Evolutionary conservation across 305 asterid genomes (phyloP), one percentile per base, ranked within the genome.

Genomic region (Galium porrigens): DNA sequence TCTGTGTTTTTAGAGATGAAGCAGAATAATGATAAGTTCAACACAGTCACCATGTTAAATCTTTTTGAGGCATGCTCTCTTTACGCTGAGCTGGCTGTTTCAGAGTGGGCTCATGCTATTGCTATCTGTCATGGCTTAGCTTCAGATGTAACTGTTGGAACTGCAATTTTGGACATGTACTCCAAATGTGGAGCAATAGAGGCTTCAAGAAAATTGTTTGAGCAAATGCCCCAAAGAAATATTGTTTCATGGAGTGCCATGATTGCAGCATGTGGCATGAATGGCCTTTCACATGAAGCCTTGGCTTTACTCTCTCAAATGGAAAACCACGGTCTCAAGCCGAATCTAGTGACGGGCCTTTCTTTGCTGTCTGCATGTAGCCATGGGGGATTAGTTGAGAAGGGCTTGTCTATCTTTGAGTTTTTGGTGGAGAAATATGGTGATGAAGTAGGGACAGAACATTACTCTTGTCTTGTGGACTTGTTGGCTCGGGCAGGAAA

Each of bases 381-480:
- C 82, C 97, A 86, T 70, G 95, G 97, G 20, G 97, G 97, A 55
- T 78, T 90, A 75, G 82, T 90, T 22, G 79, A 81, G 27, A 92
- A 86, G 76, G 97, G 96, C 34, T 65, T 90, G 55, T 73, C 79
- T 42, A 48, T 90, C 58, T 83, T 88, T 71, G 75, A 79, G 69
- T 82, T 81, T 44, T 68, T 83, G 73, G 63, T 75, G 37, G 70
- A 67, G n/a, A 80, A 78, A 65, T 64, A 79, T 39, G 80, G 71
- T 18, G 70, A 59, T 65, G 86, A 85, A 67, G 69, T 79, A 14
- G 71, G 79, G 71, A 59, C 77, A 63, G 89, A 85, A 72, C 97
- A 88, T 69, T 88, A 83, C 66, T 80, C 96, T 0, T 90, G 96
- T 82, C 82, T 88, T 10, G 90, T 88, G 65, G 97, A 90, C 74